These are phyloP conservation scores for Trichoderma pleuroti DNA, from an alignment of 2,329 filamentous ascomycete species.

Conservation along the genomic window DNA sequence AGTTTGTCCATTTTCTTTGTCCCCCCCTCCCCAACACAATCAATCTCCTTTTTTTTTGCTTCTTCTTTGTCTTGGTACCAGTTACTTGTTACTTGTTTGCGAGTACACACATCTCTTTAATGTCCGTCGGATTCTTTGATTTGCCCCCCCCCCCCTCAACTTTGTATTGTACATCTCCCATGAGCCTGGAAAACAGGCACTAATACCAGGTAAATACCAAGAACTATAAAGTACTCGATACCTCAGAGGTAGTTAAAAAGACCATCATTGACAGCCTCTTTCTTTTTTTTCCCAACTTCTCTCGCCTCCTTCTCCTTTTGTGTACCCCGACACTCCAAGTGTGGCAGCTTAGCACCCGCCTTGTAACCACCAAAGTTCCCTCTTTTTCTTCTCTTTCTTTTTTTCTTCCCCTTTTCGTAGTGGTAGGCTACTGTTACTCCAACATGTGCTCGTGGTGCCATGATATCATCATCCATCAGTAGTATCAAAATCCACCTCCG, in stretches of 20 bases:
- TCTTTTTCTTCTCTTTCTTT: background rate
- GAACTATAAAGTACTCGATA: no score
- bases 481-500: background rate
- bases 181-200: background rate
- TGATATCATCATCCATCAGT: slow-evolving; percentile 2
- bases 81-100: background rate
- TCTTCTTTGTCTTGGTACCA: background rate
- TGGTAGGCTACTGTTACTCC: background rate
- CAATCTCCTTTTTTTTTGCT: background rate
- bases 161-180: no score
- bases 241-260: no score
- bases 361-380: background rate
- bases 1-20: background rate
- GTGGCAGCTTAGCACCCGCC: background rate
- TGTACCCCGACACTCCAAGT: background rate
- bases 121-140: background rate
- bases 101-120: background rate
- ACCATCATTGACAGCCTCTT: background rate
- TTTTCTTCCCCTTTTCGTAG: background rate
- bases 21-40: background rate
- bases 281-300: background rate
- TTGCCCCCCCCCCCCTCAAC: background rate
- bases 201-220: background rate
- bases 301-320: background rate
- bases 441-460: background rate